Percentiles rank a stretch among this genome's conserved stretches.
Evolutionary conservation across 768 basidiomycete species (phyloP).

Genomic region (Ramaria rubella): DNA sequence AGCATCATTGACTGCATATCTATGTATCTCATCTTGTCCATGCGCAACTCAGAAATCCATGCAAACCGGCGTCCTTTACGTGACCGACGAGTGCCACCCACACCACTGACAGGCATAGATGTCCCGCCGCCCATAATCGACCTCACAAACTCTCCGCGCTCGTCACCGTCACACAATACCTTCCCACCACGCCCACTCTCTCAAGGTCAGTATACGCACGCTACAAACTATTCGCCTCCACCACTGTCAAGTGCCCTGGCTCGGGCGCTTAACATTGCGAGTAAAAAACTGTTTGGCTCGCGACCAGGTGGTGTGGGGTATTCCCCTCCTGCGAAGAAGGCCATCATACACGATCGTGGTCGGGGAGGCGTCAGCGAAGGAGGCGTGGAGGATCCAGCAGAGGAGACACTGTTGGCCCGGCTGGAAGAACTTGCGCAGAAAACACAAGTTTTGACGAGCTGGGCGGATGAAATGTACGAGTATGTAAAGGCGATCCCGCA

Average conservation of each 20-base stretch:
- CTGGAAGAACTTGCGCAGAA: slow-evolving; percentile 94
- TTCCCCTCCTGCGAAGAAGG: slow-evolving; percentile 21
- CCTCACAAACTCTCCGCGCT: slow-evolving; percentile 24
- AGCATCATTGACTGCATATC: slow-evolving; percentile 18
- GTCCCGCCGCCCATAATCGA: slow-evolving; percentile 29
- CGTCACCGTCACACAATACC: slow-evolving; percentile 38
- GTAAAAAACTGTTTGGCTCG: slow-evolving; percentile 72
- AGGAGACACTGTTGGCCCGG: slow-evolving; percentile 71
- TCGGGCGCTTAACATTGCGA: slow-evolving; percentile 71
- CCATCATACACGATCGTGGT: slow-evolving; percentile 29
- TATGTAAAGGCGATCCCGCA: slow-evolving; percentile 79
- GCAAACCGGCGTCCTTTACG: slow-evolving; percentile 47
- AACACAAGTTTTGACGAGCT: slow-evolving; percentile 86
- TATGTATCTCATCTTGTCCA: background rate
- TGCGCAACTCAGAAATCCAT: slow-evolving; percentile 48
- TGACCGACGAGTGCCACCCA: slow-evolving; percentile 44
- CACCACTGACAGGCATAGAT: slow-evolving; percentile 39
- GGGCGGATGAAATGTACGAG: slow-evolving; percentile 93
- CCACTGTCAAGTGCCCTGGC: slow-evolving; percentile 66
- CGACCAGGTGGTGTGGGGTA: slow-evolving; percentile 28
- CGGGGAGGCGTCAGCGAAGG: slow-evolving; percentile 31
- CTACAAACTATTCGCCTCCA: slow-evolving; percentile 55
- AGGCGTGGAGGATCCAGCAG: slow-evolving; percentile 56
- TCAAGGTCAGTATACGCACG: slow-evolving; percentile 46
- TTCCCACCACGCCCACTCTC: slow-evolving; percentile 59